Evolutionary conservation across 2,329 filamentous ascomycete genomes (phyloP), one percentile per base, ranked within the genome.

Genomic region (Phialocephala subalpina): DNA sequence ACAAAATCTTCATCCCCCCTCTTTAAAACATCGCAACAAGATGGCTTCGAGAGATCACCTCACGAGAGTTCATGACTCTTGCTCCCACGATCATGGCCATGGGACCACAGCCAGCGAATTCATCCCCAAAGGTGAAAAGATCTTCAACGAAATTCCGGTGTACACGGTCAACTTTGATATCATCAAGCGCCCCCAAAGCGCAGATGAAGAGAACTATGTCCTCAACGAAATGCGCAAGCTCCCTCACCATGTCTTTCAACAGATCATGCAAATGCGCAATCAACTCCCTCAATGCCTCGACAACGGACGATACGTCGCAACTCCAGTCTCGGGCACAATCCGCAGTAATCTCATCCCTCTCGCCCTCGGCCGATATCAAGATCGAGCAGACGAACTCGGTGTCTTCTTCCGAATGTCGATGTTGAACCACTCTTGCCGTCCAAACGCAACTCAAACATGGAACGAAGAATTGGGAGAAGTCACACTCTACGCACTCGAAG

Each of bases 361-460:
- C 16, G 22, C 55, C 16, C 29, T 40, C 33, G 55, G 35, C 11
- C n/a, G 35, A 22, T 22, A 25, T 29, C 29, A 57, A 20, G 29
- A 5, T 11, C 16, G 20, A 3, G 29, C 55, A 38, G 29, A 57
- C 14, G n/a, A 36, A 22, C 18, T 57, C 1, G 55, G 55, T 12
- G 33, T 57, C 11, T 57, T 57, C 35, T 1, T 40, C 18, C 36
- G 11, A 18, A 36, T 57, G 33, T 57, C 55, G 16, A 22, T 22
- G n/a, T 1, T 38, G 5, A 57, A 57, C 18, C 33, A 57, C n/a
- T 18, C 33, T 14, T 57, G 55, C 33, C 20, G 11, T 20, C 55
- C 55, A 14, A 57, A 57, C 33, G 55, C 55, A 12, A 57, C 29
- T 3, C 55, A 57, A 38, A 20, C 8, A 11, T 57, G 55, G 55